These are phyloP conservation scores for Acanthamoeba sp. DNA, from an alignment of 208 protist genomes.

Conservation along the genomic window DNA sequence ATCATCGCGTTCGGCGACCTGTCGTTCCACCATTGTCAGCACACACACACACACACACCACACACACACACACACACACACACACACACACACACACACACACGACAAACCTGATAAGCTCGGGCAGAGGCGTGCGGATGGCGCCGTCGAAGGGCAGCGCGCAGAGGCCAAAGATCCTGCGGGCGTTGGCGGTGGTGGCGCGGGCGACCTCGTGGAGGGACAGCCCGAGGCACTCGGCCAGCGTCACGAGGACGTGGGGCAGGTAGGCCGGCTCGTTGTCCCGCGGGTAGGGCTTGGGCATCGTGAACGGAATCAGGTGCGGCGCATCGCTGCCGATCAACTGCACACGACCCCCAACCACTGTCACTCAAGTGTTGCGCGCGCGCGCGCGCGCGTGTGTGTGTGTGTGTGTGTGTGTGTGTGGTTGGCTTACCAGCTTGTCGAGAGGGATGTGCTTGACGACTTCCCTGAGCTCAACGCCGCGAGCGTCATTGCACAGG, in stretches of 20 bases:
- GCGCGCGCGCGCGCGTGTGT: too few species aligned
- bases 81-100: too few species aligned
- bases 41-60: too few species aligned
- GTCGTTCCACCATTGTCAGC: too few species aligned
- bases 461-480: constrained; percentile 15
- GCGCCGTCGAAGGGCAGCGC: constrained; percentile 43
- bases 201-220: not conserved
- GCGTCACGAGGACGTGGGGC: constrained; percentile 33
- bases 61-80: too few species aligned
- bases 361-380: not conserved
- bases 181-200: constrained; percentile 41
- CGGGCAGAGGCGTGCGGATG: constrained; percentile 20
- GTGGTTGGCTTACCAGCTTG: constrained; percentile 53
- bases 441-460: constrained; percentile 48
- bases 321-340: constrained; percentile 68
- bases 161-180: constrained; percentile 25
- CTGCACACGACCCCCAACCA: too few species aligned
- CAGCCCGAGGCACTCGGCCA: constrained; percentile 27
- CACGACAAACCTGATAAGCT: not conserved
- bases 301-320: constrained; percentile 69
- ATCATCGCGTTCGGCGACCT: too few species aligned
- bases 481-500: constrained; percentile 65
- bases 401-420: too few species aligned
- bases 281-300: constrained; percentile 63
- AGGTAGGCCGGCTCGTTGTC: constrained; percentile 69